Base-by-base conservation (phyloP, 305 asterid genomes). In the Ajuga reptans region DNA sequence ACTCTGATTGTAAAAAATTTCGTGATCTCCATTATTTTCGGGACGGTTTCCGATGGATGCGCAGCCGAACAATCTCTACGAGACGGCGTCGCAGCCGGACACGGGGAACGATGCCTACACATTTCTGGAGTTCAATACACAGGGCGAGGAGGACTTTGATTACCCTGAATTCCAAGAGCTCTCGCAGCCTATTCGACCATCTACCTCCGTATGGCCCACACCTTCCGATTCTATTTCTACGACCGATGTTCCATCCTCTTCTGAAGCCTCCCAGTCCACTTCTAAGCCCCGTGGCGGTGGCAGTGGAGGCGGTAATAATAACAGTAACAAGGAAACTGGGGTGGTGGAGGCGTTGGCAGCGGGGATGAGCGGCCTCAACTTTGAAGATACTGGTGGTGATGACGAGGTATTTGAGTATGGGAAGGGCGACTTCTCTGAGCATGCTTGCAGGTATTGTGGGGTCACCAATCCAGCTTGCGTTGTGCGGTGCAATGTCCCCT, bases 41-140 rank as follows among this genome's bases (percentile, higher is more conserved):
- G 56, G 60, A 56, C 33, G 61, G 8, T 45, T 16, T 15, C 39
- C 64, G 27, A 93, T 93, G 99, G 89, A 93, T 85, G 79, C 95
- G 42, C 97, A 86, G 86, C 77, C 81, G 69, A 88, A 73, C 82
- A 83, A 86, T 84, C 83, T 93, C 4, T 93, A 82, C 71, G 99
- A 90, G n/a, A 90, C 99, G 73, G 90, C 97, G 77, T 93, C 99
- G 59, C 99, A 93, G 89, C 99, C 99, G 47, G 99, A 93, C 80
- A 85, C 94, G 14, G 91, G 94, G 53, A 86, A 78, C 83, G 96
- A 90, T 58, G 97, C 95, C 10, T 93, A 89, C 78, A 87, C 96
- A 0, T 93, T 93, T 34, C 80, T 93, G 24, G 99, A 93, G 77
- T 90, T 93, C 92, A 89, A 87, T 82, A 86, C 97, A 16, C 96